A percentile compares a stretch with the other conserved stretches of the same genome.
phyloP scores from a whole-genome alignment of 1,139 yeast genomes.

The Kodamaea fungicola region DNA sequence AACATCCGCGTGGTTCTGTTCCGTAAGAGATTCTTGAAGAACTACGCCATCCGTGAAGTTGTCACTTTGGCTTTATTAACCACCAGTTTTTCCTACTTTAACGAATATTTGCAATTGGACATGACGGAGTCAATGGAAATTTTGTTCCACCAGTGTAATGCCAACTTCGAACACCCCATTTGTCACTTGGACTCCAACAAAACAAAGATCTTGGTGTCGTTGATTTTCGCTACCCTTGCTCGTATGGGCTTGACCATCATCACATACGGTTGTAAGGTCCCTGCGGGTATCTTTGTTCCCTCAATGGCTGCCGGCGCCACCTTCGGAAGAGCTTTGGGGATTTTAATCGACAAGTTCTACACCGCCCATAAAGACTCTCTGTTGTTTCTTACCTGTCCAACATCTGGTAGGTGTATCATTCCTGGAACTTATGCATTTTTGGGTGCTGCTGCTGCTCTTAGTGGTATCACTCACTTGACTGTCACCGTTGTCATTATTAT shows the following conservation, averaged over 20 bases:
- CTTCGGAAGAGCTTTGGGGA: slow-evolving; percentile 83
- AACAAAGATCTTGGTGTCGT: slow-evolving; percentile 35
- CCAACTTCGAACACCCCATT: slow-evolving; percentile 37
- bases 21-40: slow-evolving; percentile 63
- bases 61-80: slow-evolving; percentile 64
- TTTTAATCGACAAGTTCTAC: slow-evolving; percentile 58
- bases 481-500: slow-evolving; percentile 91
- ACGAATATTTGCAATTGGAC: slow-evolving; percentile 74
- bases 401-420: slow-evolving; percentile 55
- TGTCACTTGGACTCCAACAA: slow-evolving; percentile 47
- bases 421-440: slow-evolving; percentile 94
- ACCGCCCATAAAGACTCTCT: slow-evolving; percentile 36
- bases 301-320: slow-evolving; percentile 97
- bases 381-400: slow-evolving; percentile 48
- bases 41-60: slow-evolving; percentile 69
- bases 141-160: slow-evolving; percentile 79
- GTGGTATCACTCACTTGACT: slow-evolving; percentile 90
- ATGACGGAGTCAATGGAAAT: slow-evolving; percentile 96
- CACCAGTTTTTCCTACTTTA: slow-evolving; percentile 76
- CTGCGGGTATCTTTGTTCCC: slow-evolving; percentile 95
- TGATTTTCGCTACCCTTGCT: slow-evolving; percentile 68
- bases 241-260: slow-evolving; percentile 71
- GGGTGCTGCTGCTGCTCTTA: slow-evolving; percentile 96
- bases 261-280: slow-evolving; percentile 89
- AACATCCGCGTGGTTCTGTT: slow-evolving; percentile 78